Evolutionary conservation across 129 eudicot genomes (phyloP).

Genomic region (Cynara cardunculus): DNA sequence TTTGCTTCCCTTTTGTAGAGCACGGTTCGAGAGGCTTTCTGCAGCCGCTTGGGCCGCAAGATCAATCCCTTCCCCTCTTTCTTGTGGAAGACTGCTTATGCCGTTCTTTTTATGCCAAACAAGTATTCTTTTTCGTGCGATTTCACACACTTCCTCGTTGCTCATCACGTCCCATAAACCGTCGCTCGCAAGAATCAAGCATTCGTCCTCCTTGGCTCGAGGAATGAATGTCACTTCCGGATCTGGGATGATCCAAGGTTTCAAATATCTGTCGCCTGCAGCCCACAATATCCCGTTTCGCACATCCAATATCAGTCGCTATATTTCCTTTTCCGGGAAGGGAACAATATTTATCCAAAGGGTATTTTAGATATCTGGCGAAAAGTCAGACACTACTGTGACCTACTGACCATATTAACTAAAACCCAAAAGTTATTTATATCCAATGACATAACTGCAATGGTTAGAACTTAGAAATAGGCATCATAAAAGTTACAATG

Average conservation of each 20-base stretch:
- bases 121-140: constrained; percentile 55
- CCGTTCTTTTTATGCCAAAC: constrained; percentile 66
- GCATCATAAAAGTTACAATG: neutral
- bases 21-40: constrained; percentile 47
- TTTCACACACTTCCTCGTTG: constrained; percentile 59
- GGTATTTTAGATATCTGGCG: neutral
- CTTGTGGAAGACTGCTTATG: constrained; percentile 9
- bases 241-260: constrained; percentile 66
- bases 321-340: neutral
- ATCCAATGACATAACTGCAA: neutral
- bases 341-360: neutral
- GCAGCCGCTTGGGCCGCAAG: constrained; percentile 62
- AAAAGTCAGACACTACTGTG: neutral
- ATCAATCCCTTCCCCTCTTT: constrained; percentile 47
- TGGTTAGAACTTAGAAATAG: neutral
- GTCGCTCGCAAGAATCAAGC: constrained; percentile 60
- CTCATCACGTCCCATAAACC: constrained; percentile 68
- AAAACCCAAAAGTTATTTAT: neutral
- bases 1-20: constrained; percentile 61
- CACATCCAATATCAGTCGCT: too few species aligned
- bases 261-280: constrained; percentile 57
- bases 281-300: neutral
- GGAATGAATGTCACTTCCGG: constrained; percentile 62
- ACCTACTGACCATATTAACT: neutral
- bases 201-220: constrained; percentile 52